Conservation (phyloP, 768 basidiomycete genomes). For the Amanita rubescens region DNA sequence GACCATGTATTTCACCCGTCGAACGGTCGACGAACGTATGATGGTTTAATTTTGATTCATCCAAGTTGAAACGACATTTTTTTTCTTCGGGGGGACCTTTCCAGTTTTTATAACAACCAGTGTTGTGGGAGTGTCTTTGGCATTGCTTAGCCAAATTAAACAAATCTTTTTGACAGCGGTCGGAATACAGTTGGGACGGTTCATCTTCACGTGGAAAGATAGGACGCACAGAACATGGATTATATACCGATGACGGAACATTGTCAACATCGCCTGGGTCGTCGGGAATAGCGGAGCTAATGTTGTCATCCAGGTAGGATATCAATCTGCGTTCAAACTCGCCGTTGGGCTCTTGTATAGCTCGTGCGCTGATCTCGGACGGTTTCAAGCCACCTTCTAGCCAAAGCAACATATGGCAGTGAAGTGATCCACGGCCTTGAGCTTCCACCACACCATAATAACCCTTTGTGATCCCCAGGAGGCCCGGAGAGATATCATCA, state of each 20-base stretch:
- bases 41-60: constrained; percentile 11
- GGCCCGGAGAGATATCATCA: constrained; percentile 20
- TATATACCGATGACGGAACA: constrained; percentile 4
- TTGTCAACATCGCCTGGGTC: constrained; percentile 10
- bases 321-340: background rate
- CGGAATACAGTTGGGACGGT: background rate
- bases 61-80: constrained; percentile 25
- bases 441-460: no score
- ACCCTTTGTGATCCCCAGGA: no score
- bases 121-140: no score
- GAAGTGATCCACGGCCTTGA: no score
- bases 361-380: constrained; percentile 15
- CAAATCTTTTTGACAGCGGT: constrained; percentile 15
- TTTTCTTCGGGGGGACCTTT: constrained; percentile 14
- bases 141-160: no score
- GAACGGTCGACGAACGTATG: constrained; percentile 19
- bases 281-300: constrained; percentile 7
- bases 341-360: constrained; percentile 7
- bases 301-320: background rate
- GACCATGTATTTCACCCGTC: no score
- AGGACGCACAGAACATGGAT: background rate
- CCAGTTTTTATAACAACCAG: constrained; percentile 33
- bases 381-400: constrained; percentile 25
- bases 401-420: no score
- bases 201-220: background rate